These are phyloP conservation scores for Anacardium occidentale DNA, from an alignment of 345 rosid species.

Conservation along the genomic window DNA sequence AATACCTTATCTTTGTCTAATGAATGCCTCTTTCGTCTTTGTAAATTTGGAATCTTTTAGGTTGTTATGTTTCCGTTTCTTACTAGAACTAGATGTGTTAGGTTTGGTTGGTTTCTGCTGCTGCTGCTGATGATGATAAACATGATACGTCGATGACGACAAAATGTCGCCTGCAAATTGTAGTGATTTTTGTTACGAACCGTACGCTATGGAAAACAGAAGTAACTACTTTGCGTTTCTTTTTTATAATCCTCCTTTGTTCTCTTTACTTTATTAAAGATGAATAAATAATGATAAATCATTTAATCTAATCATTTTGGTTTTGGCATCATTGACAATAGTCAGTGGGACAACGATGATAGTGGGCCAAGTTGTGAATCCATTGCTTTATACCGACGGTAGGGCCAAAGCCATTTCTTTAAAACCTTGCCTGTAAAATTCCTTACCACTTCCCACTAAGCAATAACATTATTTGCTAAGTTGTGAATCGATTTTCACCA, in stretches of 20 bases:
- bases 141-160: constrained; percentile 23
- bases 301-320: background rate
- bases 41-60: constrained; percentile 21
- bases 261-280: constrained; percentile 9
- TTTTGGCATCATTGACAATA: constrained; percentile 14
- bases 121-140: constrained; percentile 19
- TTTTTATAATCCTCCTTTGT: background rate
- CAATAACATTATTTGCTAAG: background rate
- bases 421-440: background rate
- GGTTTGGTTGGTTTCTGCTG: constrained; percentile 8
- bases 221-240: constrained; percentile 14
- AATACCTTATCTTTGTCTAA: too few species aligned
- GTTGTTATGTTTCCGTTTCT: background rate
- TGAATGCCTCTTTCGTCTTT: background rate
- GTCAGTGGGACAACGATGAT: background rate
- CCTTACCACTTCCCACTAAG: background rate
- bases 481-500: too few species aligned
- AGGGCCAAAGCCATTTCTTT: constrained; percentile 28
- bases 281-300: background rate
- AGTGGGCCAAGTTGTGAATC: background rate
- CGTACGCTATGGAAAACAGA: constrained; percentile 8
- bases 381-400: constrained; percentile 16
- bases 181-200: constrained; percentile 21
- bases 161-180: constrained; percentile 23
- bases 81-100: constrained; percentile 11